A percentile compares a stretch with the other conserved stretches of the same genome.
Evolutionary conservation across 2,329 filamentous ascomycete genomes (phyloP).

Genomic region (Penicillium sp.): DNA sequence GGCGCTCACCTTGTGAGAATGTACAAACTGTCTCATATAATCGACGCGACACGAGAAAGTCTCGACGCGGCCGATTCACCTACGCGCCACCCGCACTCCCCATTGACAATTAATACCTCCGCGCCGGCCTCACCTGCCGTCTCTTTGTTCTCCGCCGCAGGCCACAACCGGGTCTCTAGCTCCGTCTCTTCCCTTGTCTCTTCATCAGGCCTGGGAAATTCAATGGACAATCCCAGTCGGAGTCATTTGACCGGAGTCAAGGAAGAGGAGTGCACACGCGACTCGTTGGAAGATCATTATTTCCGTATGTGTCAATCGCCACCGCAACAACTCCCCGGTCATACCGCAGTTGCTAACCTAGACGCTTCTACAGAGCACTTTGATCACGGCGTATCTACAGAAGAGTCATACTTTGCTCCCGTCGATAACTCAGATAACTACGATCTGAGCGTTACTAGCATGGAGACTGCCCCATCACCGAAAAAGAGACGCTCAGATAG

Average conservation of each 20-base stretch:
- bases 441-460: conserved; percentile 62
- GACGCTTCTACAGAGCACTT: conserved; percentile 32
- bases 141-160: conserved; percentile 41
- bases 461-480: conserved; percentile 55
- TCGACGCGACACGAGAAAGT: conserved; percentile 34
- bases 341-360: conserved; percentile 6
- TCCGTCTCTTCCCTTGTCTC: conserved; percentile 72
- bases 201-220: conserved; percentile 54
- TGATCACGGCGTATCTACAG: conserved; percentile 31
- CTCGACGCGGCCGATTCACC: conserved; percentile 23
- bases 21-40: conserved; percentile 36
- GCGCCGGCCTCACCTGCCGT: conserved; percentile 40
- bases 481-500: conserved; percentile 55
- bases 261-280: conserved; percentile 74
- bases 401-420: conserved; percentile 30
- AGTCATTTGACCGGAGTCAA: conserved; percentile 74
- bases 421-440: conserved; percentile 36
- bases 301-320: conserved; percentile 61
- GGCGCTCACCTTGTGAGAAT: conserved; percentile 23
- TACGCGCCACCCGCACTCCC: conserved; percentile 29
- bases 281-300: conserved; percentile 60
- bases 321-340: neutral
- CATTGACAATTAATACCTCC: conserved; percentile 35
- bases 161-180: conserved; percentile 52
- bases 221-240: conserved; percentile 56